phyloP scores from a whole-genome alignment of 2,329 filamentous ascomycete genomes.

The Byssochlamys sp. region DNA sequence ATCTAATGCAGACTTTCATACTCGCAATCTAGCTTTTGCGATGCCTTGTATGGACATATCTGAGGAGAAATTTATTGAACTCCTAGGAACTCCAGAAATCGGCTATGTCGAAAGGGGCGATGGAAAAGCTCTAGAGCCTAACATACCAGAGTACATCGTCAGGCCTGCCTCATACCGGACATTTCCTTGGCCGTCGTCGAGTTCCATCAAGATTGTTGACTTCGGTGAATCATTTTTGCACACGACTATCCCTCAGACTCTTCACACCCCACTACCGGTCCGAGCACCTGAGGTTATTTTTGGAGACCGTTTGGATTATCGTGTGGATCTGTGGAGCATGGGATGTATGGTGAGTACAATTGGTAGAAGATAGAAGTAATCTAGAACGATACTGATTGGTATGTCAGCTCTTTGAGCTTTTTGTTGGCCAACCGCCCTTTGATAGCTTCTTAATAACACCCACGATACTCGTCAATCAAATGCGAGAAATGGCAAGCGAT shows the following conservation, averaged over 20 bases:
- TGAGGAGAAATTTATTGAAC: slow-evolving; percentile 12
- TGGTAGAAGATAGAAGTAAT: not conserved
- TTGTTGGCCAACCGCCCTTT: slow-evolving; percentile 30
- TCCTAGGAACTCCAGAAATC: slow-evolving; percentile 18
- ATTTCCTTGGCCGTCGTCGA: slow-evolving; percentile 6
- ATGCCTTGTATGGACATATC: slow-evolving; percentile 8
- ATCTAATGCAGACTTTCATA: slow-evolving; percentile 17
- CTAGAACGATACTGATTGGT: slow-evolving; percentile 6
- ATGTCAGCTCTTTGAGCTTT: slow-evolving; percentile 29
- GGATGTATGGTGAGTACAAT: slow-evolving; percentile 25
- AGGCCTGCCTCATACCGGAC: slow-evolving; percentile 8
- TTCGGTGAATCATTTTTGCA: slow-evolving; percentile 30
- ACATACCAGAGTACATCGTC: slow-evolving; percentile 18
- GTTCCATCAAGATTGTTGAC: slow-evolving; percentile 26
- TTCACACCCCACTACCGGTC: slow-evolving; percentile 27
- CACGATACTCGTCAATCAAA: slow-evolving; percentile 24
- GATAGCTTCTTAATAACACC: slow-evolving; percentile 28
- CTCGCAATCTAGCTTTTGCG: slow-evolving; percentile 19
- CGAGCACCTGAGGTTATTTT: slow-evolving; percentile 33
- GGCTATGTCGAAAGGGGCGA: slow-evolving; percentile 14
- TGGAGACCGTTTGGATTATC: slow-evolving; percentile 24
- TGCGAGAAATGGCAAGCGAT: slow-evolving; percentile 26
- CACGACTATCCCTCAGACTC: slow-evolving; percentile 12
- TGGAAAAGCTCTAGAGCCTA: slow-evolving; percentile 11
- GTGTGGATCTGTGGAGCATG: slow-evolving; percentile 31